phyloP scores from a whole-genome alignment of 352 stramenopile genomes.

The Phytophthora syringae region DNA sequence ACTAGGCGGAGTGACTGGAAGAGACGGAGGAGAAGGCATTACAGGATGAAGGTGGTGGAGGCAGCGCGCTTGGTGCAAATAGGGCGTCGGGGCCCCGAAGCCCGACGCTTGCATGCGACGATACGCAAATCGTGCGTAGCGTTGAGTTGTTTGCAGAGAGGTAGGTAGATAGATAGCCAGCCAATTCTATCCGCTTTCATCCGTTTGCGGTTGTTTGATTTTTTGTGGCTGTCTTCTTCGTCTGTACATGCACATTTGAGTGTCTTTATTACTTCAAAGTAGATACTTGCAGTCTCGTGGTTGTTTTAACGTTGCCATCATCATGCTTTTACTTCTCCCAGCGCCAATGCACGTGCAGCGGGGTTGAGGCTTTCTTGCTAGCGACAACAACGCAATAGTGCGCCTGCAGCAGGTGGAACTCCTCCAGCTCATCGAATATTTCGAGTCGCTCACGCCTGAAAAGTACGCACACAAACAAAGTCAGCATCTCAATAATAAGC shows the following conservation, averaged over 20 bases:
- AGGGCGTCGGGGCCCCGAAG: conserved; percentile 17
- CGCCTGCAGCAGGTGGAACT: conserved; percentile 91
- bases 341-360: conserved; percentile 39
- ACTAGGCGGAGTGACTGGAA: conserved; percentile 30
- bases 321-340: conserved; percentile 34
- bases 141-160: conserved; percentile 30
- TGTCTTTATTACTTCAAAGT: neutral
- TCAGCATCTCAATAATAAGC: neutral
- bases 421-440: conserved; percentile 93
- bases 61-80: conserved; percentile 21
- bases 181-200: conserved; percentile 35
- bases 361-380: conserved; percentile 46
- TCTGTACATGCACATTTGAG: neutral
- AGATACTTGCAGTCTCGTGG: neutral
- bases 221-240: conserved; percentile 1
- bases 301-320: neutral
- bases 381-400: conserved; percentile 93
- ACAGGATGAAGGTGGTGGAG: conserved; percentile 15
- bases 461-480: conserved; percentile 2
- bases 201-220: conserved; percentile 27
- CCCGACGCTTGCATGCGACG: conserved; percentile 20
- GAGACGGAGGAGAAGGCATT: conserved; percentile 26
- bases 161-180: conserved; percentile 37
- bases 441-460: conserved; percentile 84
- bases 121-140: conserved; percentile 25